Conservation (phyloP, 2,329 filamentous ascomycete genomes). For the Colletotrichum chrysophilum region DNA sequence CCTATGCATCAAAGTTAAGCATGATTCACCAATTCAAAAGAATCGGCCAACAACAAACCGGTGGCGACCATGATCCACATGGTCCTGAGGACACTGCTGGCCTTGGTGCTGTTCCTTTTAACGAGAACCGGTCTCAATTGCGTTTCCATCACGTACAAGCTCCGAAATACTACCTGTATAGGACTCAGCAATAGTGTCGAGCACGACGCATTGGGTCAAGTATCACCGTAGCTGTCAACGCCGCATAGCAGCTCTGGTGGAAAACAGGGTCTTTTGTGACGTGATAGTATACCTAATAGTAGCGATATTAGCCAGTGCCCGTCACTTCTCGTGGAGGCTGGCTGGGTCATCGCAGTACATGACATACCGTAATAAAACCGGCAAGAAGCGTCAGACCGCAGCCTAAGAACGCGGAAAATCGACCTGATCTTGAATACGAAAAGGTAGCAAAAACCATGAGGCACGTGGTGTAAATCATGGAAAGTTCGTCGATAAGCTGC, state of each 20-base stretch:
- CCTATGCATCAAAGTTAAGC: slow-evolving; percentile 45
- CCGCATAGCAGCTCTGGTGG: slow-evolving; percentile 80
- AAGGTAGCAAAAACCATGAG: slow-evolving; percentile 72
- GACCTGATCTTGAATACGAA: slow-evolving; percentile 65
- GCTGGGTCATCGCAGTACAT: background rate
- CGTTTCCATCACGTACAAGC: slow-evolving; percentile 75
- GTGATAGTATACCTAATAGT: slow-evolving; percentile 63
- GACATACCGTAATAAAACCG: slow-evolving; percentile 75
- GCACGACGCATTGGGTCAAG: background rate
- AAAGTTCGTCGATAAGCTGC: slow-evolving; percentile 65
- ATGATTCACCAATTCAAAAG: background rate
- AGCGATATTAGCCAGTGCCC: background rate
- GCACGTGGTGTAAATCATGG: slow-evolving; percentile 66
- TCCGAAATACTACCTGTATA: slow-evolving; percentile 66
- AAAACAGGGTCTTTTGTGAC: slow-evolving; percentile 82
- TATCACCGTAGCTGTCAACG: slow-evolving; percentile 64
- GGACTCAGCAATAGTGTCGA: background rate
- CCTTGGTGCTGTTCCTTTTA: slow-evolving; percentile 52
- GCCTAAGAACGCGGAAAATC: slow-evolving; percentile 59
- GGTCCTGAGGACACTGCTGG: slow-evolving; percentile 52
- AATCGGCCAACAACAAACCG: slow-evolving; percentile 38
- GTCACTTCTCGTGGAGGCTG: background rate
- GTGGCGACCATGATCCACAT: slow-evolving; percentile 79
- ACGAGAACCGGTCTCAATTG: slow-evolving; percentile 50
- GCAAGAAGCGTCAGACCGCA: slow-evolving; percentile 59